These are phyloP conservation scores for Boletus tylopilopsis DNA, from an alignment of 768 basidiomycete genomes.

Conservation along the genomic window DNA sequence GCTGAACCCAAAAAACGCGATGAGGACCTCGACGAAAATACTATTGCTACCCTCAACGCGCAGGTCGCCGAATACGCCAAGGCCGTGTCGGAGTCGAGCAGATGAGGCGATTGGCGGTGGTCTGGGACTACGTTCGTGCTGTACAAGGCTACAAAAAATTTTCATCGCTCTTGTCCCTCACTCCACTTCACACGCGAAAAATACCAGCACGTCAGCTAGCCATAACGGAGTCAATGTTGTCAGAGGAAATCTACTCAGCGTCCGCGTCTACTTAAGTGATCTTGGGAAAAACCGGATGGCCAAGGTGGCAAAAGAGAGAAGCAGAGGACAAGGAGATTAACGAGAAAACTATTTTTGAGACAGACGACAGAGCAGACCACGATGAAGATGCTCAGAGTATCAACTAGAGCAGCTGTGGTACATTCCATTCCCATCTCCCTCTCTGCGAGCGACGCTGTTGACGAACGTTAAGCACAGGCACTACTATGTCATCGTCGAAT, in stretches of 20 bases:
- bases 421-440: conserved; percentile 21
- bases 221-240: conserved; percentile 29
- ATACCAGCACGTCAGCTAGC: neutral
- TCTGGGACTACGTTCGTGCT: conserved; percentile 96
- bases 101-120: conserved; percentile 79
- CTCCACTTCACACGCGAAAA: conserved; percentile 26
- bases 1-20: conserved; percentile 30
- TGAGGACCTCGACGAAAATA: conserved; percentile 67
- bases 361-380: conserved; percentile 71
- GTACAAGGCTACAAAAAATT: conserved; percentile 89
- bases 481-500: conserved; percentile 92
- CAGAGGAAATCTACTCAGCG: conserved; percentile 67
- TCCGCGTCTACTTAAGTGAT: conserved; percentile 87
- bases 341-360: conserved; percentile 61
- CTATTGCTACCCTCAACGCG: conserved; percentile 66
- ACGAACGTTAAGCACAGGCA: conserved; percentile 52
- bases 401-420: conserved; percentile 91
- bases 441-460: neutral
- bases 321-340: conserved; percentile 57
- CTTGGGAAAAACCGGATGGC: conserved; percentile 88
- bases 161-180: conserved; percentile 73
- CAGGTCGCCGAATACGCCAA: conserved; percentile 63
- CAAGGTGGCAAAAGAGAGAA: conserved; percentile 73
- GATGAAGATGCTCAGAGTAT: conserved; percentile 84
- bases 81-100: conserved; percentile 40